Conservation (phyloP, 225 moss, liverwort and hornwort genomes). For the Pseudoscleropodium purum region DNA sequence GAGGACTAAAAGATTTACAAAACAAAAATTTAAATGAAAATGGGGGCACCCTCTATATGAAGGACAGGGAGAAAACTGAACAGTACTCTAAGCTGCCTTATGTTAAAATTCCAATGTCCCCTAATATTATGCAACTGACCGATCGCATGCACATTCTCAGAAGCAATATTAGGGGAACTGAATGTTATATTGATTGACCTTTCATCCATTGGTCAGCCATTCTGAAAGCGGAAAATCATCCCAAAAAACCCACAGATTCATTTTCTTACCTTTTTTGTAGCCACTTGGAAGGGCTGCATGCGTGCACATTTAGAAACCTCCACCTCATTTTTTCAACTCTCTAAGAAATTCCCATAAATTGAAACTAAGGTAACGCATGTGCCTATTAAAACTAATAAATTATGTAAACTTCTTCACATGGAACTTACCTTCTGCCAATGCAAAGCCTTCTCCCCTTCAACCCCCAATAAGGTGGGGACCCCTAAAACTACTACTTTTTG, state of each 20-base stretch:
- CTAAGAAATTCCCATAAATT: background rate
- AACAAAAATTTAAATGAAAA: too few species aligned
- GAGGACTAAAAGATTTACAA: too few species aligned
- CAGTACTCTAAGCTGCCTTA: too few species aligned
- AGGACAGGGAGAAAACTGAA: background rate
- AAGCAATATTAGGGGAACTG: background rate
- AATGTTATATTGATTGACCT: background rate
- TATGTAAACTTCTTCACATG: background rate
- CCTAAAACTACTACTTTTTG: background rate
- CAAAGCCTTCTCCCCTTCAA: background rate
- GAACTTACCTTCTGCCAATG: background rate
- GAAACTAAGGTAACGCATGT: background rate
- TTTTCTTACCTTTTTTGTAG: background rate
- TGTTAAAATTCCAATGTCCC: too few species aligned
- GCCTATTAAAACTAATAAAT: background rate
- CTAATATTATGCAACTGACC: too few species aligned
- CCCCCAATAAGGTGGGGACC: accelerated
- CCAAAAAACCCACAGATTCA: background rate
- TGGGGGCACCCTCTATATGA: too few species aligned
- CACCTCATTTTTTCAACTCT: background rate
- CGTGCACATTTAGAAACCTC: background rate
- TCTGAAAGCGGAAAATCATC: background rate
- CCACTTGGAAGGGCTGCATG: background rate
- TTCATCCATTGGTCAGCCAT: background rate
- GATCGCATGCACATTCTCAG: too few species aligned